Percentiles rank a stretch among this genome's conserved stretches.
Conservation (phyloP, 306 rosid species). For the Erythrophleum fordii region DNA sequence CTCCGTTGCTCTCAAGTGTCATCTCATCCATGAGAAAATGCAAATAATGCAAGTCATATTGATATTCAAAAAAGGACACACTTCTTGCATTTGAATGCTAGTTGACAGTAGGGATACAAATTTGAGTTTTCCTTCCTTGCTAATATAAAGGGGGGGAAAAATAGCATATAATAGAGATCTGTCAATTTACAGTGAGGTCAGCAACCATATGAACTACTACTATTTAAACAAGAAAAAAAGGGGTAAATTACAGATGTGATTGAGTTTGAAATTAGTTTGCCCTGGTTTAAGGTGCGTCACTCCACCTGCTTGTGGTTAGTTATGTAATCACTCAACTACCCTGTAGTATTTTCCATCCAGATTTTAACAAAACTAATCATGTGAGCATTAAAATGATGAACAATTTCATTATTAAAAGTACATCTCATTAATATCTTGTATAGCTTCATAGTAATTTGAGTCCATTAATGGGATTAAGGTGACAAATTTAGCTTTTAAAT, state of each 20-base stretch:
- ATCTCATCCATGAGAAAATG: neutral
- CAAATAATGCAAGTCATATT: neutral
- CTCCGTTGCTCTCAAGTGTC: neutral
- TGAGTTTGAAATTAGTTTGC: neutral
- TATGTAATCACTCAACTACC: neutral
- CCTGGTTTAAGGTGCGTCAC: neutral
- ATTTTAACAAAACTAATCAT: neutral
- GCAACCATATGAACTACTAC: neutral
- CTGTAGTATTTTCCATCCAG: neutral
- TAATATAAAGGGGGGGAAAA: neutral
- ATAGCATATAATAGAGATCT: neutral
- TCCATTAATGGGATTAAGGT: neutral
- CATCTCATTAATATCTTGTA: neutral
- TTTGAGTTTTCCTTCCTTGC: neutral
- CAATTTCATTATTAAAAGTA: neutral
- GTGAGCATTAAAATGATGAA: neutral
- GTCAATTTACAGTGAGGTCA: neutral
- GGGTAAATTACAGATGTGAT: neutral
- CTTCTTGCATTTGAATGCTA: neutral
- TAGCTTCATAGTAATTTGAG: neutral
- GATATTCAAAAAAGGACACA: neutral
- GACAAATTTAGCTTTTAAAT: neutral
- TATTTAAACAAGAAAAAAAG: neutral
- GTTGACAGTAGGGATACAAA: neutral
- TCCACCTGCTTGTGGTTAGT: neutral